Evolutionary conservation across 108 stramenopile species (phyloP).

Genomic region (Cyclotella sp.): DNA sequence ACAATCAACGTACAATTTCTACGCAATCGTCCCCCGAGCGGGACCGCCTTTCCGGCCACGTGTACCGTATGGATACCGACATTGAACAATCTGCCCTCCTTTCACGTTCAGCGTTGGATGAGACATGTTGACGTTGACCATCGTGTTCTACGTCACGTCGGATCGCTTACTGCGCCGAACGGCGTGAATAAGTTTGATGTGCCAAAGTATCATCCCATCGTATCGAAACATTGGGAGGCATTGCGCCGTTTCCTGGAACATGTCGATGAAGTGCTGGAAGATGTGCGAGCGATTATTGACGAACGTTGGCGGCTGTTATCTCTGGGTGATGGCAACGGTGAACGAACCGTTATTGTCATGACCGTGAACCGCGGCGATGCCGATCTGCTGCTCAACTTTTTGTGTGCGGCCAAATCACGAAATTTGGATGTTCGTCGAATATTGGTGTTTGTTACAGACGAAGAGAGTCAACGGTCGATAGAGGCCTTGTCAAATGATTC

Average conservation of each 20-base stretch:
- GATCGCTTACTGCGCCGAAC: constrained; percentile 36
- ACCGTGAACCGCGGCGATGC: constrained; percentile 79
- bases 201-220: constrained; percentile 21
- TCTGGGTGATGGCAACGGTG: constrained; percentile 35
- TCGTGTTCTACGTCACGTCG: background rate
- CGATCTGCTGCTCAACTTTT: constrained; percentile 80
- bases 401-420: constrained; percentile 67
- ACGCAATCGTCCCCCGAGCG: constrained; percentile 1
- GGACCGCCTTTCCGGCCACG: background rate
- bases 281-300: constrained; percentile 14
- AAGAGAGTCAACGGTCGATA: constrained; percentile 16
- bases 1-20: constrained; percentile 50
- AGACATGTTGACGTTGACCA: background rate
- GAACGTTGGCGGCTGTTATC: constrained; percentile 5
- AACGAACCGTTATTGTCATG: constrained; percentile 82
- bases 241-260: constrained; percentile 44
- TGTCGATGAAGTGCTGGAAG: constrained; percentile 39
- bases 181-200: constrained; percentile 33
- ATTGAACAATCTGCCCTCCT: constrained; percentile 22
- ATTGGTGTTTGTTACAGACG: constrained; percentile 51
- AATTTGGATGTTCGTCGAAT: constrained; percentile 49
- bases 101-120: constrained; percentile 1
- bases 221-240: constrained; percentile 41
- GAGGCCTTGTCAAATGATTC: background rate
- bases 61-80: constrained; percentile 26